Percentiles rank a stretch among this genome's conserved stretches.
These are phyloP conservation scores for Plantago ovata DNA, from an alignment of 257 asterid species.

Conservation along the genomic window DNA sequence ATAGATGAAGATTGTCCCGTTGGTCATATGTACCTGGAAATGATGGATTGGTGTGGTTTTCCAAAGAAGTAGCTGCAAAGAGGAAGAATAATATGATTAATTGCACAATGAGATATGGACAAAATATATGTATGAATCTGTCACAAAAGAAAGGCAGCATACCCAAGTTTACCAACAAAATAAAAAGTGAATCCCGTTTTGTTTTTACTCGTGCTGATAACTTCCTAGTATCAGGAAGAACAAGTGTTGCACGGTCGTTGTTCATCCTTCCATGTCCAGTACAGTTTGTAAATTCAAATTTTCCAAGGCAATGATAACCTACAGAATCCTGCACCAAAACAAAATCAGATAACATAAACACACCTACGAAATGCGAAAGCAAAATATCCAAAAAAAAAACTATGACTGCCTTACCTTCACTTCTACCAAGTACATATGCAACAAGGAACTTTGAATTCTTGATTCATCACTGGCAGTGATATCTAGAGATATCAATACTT, in stretches of 20 bases:
- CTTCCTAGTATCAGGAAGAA: constrained; percentile 84
- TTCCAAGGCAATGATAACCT: constrained; percentile 63
- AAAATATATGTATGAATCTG: constrained; percentile 12
- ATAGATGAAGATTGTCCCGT: too few relatives aligned
- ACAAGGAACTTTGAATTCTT: constrained; percentile 67
- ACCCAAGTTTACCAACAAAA: constrained; percentile 86
- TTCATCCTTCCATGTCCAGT: constrained; percentile 50
- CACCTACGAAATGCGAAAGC: constrained; percentile 18
- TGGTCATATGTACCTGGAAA: constrained; percentile 44
- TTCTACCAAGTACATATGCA: constrained; percentile 71
- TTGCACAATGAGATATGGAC: not conserved
- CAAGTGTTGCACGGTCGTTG: constrained; percentile 56
- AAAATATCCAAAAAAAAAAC: constrained; percentile 12
- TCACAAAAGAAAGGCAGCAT: constrained; percentile 29
- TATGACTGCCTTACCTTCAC: constrained; percentile 49
- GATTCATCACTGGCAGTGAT: constrained; percentile 58
- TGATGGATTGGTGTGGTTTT: constrained; percentile 48
- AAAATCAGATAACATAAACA: constrained; percentile 21
- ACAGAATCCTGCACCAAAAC: constrained; percentile 56
- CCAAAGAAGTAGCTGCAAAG: constrained; percentile 56
- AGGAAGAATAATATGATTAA: constrained; percentile 21
- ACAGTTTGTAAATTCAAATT: constrained; percentile 56
- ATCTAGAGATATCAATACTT: constrained; percentile 71
- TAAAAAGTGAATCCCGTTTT: constrained; percentile 69
- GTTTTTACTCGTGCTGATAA: constrained; percentile 65